Conservation (phyloP, 2,329 filamentous ascomycete genomes). For the Cadophora gregata region DNA sequence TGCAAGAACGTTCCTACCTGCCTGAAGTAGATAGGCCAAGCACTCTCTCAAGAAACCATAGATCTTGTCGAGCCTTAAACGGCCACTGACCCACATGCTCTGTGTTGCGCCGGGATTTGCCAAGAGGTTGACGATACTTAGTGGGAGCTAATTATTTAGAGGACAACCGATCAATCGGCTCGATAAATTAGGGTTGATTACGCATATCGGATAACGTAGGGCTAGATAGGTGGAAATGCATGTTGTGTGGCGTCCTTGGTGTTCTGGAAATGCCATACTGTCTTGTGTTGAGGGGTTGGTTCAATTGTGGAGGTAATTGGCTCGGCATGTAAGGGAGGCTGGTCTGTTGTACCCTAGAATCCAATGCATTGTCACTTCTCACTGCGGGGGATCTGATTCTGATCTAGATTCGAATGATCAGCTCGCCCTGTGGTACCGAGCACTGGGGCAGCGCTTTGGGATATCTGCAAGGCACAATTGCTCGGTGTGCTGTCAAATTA, state of each 20-base stretch:
- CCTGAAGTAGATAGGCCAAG: background rate
- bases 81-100: background rate
- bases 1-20: background rate
- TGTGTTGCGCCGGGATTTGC: background rate
- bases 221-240: background rate
- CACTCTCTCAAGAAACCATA: background rate
- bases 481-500: background rate
- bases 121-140: background rate
- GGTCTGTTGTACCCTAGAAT: background rate
- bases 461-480: background rate
- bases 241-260: background rate
- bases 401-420: background rate
- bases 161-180: background rate
- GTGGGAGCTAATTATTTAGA: background rate
- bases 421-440: background rate
- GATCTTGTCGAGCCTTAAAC: background rate
- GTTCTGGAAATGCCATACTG: background rate
- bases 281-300: background rate
- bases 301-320: background rate
- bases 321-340: background rate
- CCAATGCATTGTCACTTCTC: background rate
- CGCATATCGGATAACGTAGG: background rate
- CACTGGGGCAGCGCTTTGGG: background rate
- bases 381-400: background rate
- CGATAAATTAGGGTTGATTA: background rate